These are phyloP conservation scores for Schizopora paradoxa DNA, from an alignment of 1,284 basidiomycete species.

Conservation along the genomic window DNA sequence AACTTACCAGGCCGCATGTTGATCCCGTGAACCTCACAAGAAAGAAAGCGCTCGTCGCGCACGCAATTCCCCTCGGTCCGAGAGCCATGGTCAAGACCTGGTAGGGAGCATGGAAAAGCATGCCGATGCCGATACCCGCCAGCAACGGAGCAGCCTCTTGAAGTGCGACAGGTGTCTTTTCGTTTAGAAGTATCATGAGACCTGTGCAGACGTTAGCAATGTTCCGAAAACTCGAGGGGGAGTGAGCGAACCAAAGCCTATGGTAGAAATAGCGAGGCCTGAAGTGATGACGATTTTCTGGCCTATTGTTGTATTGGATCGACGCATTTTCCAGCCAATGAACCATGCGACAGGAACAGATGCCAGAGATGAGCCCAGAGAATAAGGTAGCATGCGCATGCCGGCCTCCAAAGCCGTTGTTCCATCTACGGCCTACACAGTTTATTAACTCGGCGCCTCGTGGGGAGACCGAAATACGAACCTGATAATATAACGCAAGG, in stretches of 20 bases:
- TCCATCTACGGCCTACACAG: constrained; percentile 56
- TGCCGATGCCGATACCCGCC: constrained; percentile 71
- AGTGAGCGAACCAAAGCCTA: constrained; percentile 61
- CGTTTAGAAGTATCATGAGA: constrained; percentile 56
- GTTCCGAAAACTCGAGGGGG: neutral
- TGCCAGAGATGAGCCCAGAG: constrained; percentile 72
- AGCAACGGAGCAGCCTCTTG: constrained; percentile 58
- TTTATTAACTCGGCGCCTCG: constrained; percentile 8
- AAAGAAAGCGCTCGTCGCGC: constrained; percentile 78
- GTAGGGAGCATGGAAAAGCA: constrained; percentile 78
- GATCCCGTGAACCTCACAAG: constrained; percentile 79
- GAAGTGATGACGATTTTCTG: constrained; percentile 57
- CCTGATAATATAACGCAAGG: constrained; percentile 75
- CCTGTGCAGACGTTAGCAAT: constrained; percentile 37
- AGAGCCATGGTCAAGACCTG: constrained; percentile 67
- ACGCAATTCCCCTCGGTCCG: constrained; percentile 59
- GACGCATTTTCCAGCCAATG: constrained; percentile 57
- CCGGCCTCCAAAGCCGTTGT: constrained; percentile 64
- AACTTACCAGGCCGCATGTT: constrained; percentile 66
- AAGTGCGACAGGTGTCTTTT: constrained; percentile 37
- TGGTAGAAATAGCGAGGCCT: constrained; percentile 56
- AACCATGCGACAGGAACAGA: constrained; percentile 78
- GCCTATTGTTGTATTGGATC: constrained; percentile 49
- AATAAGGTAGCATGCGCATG: constrained; percentile 69
- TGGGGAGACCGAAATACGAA: constrained; percentile 24